Evolutionary conservation across 225 moss, liverwort and hornwort species (phyloP).

Genomic region (Pleurozium schreberi): DNA sequence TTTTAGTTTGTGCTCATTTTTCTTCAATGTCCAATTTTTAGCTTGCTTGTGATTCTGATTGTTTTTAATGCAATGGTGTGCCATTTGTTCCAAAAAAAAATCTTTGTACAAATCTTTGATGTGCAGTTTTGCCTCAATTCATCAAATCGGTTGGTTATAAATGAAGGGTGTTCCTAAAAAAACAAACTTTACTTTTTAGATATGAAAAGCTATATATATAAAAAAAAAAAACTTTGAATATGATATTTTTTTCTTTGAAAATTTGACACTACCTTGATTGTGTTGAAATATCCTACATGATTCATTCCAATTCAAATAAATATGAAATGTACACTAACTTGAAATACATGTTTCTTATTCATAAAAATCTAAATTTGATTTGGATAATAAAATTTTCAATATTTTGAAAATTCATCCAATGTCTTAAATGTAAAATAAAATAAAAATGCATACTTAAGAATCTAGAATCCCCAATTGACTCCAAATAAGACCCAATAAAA

Average conservation of each 20-base stretch:
- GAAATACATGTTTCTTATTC: neutral
- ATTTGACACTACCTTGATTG: neutral
- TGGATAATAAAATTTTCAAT: accelerated
- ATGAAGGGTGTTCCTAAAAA: neutral
- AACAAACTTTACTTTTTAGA: neutral
- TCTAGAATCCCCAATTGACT: neutral
- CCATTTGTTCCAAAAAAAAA: no score
- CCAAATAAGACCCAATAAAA: neutral
- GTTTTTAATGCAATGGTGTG: no score
- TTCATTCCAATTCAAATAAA: neutral
- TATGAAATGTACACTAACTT: neutral
- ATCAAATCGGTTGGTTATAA: neutral
- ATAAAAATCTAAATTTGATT: accelerated
- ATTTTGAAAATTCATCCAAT: neutral
- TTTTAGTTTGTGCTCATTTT: no score
- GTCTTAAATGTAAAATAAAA: neutral
- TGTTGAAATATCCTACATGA: neutral
- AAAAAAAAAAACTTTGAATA: neutral
- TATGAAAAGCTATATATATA: neutral
- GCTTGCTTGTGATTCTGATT: no score
- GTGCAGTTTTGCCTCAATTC: neutral
- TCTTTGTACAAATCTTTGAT: neutral
- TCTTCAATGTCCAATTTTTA: no score
- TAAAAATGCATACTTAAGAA: neutral
- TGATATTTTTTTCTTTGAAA: neutral